phyloP scores from a whole-genome alignment of 129 eudicot genomes.

The Helichrysum umbraculigerum region DNA sequence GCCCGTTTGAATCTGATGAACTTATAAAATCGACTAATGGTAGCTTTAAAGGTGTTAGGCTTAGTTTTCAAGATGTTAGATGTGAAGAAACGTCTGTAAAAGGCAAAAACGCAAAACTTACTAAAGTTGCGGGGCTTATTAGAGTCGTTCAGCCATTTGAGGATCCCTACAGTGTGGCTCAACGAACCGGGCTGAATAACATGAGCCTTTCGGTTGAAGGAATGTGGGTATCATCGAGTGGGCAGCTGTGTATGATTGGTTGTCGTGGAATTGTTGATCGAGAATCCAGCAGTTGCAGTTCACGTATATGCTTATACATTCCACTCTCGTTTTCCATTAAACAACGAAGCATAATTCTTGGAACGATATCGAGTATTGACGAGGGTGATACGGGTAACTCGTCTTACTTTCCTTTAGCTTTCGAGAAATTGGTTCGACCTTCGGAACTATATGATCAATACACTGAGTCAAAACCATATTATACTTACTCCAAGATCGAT shows the following conservation, averaged over 20 bases:
- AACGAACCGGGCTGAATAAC: constrained; percentile 72
- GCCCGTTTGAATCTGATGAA: constrained; percentile 63
- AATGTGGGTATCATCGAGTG: constrained; percentile 80
- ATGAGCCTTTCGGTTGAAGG: constrained; percentile 93
- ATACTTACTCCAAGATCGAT: constrained; percentile 63
- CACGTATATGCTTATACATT: constrained; percentile 77
- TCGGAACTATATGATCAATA: constrained; percentile 65
- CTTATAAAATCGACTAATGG: constrained; percentile 67
- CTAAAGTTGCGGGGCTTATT: constrained; percentile 64
- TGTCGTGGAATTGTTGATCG: constrained; percentile 52
- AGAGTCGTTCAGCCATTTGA: constrained; percentile 62
- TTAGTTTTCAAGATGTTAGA: constrained; percentile 71
- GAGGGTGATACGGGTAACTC: constrained; percentile 3
- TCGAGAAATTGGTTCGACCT: constrained; percentile 64
- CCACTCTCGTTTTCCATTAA: constrained; percentile 80
- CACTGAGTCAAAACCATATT: constrained; percentile 57
- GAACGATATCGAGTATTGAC: constrained; percentile 61
- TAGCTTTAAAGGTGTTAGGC: constrained; percentile 63
- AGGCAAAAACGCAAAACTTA: constrained; percentile 26
- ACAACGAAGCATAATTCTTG: constrained; percentile 77
- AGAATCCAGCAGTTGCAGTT: constrained; percentile 49
- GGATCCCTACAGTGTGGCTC: constrained; percentile 57
- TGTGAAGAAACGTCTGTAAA: constrained; percentile 45
- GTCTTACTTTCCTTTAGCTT: constrained; percentile 67
- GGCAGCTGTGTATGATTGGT: constrained; percentile 95